A percentile compares a stretch with the other conserved stretches of the same genome.
These are phyloP conservation scores for Protomyces macrosporus DNA, from an alignment of 1,139 yeast genomes.

Conservation along the genomic window DNA sequence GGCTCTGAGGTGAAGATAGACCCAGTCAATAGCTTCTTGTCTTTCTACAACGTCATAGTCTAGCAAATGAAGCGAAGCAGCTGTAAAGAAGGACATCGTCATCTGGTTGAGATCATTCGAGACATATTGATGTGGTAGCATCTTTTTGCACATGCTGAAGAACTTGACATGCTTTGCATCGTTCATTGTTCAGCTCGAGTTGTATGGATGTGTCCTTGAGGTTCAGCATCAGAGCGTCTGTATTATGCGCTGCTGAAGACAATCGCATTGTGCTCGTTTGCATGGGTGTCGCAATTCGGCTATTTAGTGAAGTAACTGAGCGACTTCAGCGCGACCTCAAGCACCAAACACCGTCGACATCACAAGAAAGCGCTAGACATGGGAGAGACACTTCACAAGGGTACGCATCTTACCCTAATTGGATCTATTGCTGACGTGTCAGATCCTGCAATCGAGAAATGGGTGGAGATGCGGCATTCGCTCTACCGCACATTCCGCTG, in stretches of 20 bases:
- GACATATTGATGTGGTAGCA: slow-evolving; percentile 40
- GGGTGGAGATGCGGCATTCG: slow-evolving; percentile 25
- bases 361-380: not conserved
- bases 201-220: too few relatives aligned
- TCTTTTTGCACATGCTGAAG: slow-evolving; percentile 37
- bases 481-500: slow-evolving; percentile 23
- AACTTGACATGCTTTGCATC: slow-evolving; percentile 35
- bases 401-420: not conserved
- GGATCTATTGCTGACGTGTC: not conserved
- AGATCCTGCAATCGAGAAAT: slow-evolving; percentile 22
- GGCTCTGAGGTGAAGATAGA: slow-evolving; percentile 48
- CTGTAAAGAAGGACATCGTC: slow-evolving; percentile 60
- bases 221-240: too few relatives aligned
- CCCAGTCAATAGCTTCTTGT: slow-evolving; percentile 45
- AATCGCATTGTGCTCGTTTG: too few relatives aligned
- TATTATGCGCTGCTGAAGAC: too few relatives aligned
- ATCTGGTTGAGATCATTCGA: slow-evolving; percentile 56
- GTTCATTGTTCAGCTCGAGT: not conserved
- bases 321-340: not conserved
- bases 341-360: not conserved
- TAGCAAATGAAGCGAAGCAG: slow-evolving; percentile 57
- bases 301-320: not conserved
- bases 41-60: slow-evolving; percentile 31
- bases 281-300: not conserved
- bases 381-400: not conserved